Base-by-base conservation (phyloP, 257 asterid species). In the Thymus mandschuricus region DNA sequence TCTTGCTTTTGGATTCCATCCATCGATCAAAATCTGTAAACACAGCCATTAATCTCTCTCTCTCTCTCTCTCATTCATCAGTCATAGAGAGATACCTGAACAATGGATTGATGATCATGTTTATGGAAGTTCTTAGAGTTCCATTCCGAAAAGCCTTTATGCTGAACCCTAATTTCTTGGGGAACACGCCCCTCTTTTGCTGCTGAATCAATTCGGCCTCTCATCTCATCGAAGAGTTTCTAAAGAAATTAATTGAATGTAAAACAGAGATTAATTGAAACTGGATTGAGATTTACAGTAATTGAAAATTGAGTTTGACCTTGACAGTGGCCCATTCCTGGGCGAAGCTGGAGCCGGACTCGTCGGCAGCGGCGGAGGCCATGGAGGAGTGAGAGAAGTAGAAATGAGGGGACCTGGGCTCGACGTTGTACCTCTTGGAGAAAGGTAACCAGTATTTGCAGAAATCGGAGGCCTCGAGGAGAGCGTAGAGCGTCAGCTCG, bases 71-170 rank as follows among this genome's bases (percentile, higher is more conserved):
- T 21, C 21, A 21, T 21, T 21, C 21, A 21, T 21, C 21, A 21
- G 21, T 21, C 21, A 21, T 21, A 21, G 21, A 21, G 21, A 21
- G 21, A 21, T 21, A 21, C 97, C 92, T 87, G 90, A 77, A 92
- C 92, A 51, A 92, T 87, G 1, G 96, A 82, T 7, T 82, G 97
- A 64, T 92, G 97, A 78, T 92, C 84, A 56, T 85, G 83, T 79
- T 82, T 87, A 45, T 82, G 71, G 34, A 71, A 21, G 21, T 21
- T 57, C 71, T 72, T 64, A 4, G 85, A 71, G 48, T 73, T 74
- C 96, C 96, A 89, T 41, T 87, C 95, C 1, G 72, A 41, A 70
- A 89, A 91, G 55, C 97, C 95, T 75, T 84, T 82, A 69, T 87
- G 91, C 1, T 78, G 76, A 62, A 52, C 70, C 80, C 70, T 86